Evolutionary conservation across 169 alveolate species (phyloP).

Genomic region (Miamiensis avidus): DNA sequence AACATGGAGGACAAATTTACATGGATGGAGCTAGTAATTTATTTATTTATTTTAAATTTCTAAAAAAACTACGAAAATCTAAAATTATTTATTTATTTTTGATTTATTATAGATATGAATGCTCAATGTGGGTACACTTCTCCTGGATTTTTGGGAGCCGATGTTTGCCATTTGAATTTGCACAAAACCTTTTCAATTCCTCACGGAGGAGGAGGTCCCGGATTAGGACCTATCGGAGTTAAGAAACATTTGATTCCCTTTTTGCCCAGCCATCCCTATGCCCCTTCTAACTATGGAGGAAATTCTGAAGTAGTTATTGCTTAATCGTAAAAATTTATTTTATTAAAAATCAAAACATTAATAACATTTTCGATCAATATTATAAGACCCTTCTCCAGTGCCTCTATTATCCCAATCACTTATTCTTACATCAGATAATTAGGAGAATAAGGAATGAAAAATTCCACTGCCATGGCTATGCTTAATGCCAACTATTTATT

Average conservation of each 20-base stretch:
- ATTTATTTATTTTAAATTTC: background rate
- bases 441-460: constrained; percentile 75
- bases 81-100: too few relatives aligned
- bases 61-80: too few relatives aligned
- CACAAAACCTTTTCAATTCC: constrained; percentile 92
- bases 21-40: constrained; percentile 89
- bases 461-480: constrained; percentile 72
- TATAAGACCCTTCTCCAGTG: constrained; percentile 75
- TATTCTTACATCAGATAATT: constrained; percentile 76
- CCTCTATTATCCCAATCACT: constrained; percentile 83
- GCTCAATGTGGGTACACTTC: constrained; percentile 88
- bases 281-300: constrained; percentile 1
- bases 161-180: constrained; percentile 90
- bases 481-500: constrained; percentile 87
- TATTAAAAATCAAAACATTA: background rate
- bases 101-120: constrained; percentile 63
- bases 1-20: constrained; percentile 88
- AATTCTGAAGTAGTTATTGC: constrained; percentile 35
- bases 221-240: constrained; percentile 49
- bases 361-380: background rate
- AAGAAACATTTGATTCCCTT: constrained; percentile 79
- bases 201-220: constrained; percentile 95
- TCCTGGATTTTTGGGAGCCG: constrained; percentile 90
- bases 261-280: constrained; percentile 62
- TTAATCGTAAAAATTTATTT: background rate